Evolutionary conservation across 768 basidiomycete genomes (phyloP), one percentile per base, ranked within the genome.

Genomic region (Podaxis carcinomalis): DNA sequence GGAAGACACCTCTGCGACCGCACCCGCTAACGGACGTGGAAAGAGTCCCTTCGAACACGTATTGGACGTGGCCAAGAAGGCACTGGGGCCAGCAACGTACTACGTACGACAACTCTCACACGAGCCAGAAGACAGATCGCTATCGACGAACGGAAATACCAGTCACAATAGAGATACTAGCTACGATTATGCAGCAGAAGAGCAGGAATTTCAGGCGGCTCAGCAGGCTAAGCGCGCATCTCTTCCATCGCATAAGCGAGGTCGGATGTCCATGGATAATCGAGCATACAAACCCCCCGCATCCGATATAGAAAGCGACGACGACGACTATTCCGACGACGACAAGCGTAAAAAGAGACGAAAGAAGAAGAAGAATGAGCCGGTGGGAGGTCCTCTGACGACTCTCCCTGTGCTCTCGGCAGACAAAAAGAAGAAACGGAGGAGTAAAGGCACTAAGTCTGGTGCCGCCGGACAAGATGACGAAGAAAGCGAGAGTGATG

Each of bases 141-240:
- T 23, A 5, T 61, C 64, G 25, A 42, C 56, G 56, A 65, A 56
- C 53, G 55, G 40, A 66, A 69, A 50, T 68, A 71, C 51, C 62
- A 63, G 74, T 69, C 60, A 73, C 65, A 66, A 72, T 61, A 74
- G 73, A 57, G 74, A 81, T 32, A 64, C 77, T 0, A 90, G 87
- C 65, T 92, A 93, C 70, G 90, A 90, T 71, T 94, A 93, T 68
- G 81, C 83, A 7, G 84, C 80, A 4, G 91, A 94, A 68, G 90
- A 94, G 67, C 78, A 80, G 25, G 85, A 88, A 27, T 87, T 77
- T 64, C 79, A 84, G 62, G 73, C 68, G 27, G 72, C 66, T 59
- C 75, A 66, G 69, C 73, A 72, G 72, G 73, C 68, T 62, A 67
- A 71, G 53, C 67, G 67, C 46, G 57, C 68, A 23, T 63, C 70